Percentiles rank a stretch among this genome's conserved stretches.
Evolutionary conservation across 768 basidiomycete genomes (phyloP).

Genomic region (Tubosaeta sp.): DNA sequence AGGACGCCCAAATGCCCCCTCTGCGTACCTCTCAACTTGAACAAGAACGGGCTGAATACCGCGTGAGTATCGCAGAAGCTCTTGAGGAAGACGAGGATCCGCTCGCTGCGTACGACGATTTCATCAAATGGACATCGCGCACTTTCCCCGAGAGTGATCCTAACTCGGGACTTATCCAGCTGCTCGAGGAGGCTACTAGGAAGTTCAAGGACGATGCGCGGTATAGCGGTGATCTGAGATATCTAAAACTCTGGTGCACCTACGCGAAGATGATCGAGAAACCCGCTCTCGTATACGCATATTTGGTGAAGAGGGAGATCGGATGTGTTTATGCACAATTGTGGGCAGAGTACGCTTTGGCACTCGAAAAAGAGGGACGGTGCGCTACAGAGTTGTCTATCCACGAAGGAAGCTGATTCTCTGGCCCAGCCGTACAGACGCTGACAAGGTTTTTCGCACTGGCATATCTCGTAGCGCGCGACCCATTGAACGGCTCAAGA

Average conservation of each 20-base stretch:
- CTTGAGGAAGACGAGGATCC: slow-evolving; percentile 80
- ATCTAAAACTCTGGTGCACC: slow-evolving; percentile 87
- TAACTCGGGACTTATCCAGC: slow-evolving; percentile 67
- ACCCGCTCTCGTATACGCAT: slow-evolving; percentile 64
- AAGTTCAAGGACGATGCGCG: slow-evolving; percentile 78
- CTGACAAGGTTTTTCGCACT: slow-evolving; percentile 73
- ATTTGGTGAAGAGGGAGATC: slow-evolving; percentile 67
- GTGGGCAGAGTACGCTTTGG: slow-evolving; percentile 87
- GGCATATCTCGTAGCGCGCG: slow-evolving; percentile 81
- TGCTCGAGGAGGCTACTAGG: slow-evolving; percentile 80
- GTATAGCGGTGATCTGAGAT: slow-evolving; percentile 85
- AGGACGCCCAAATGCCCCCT: slow-evolving; percentile 19
- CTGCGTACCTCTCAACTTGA: slow-evolving; percentile 25
- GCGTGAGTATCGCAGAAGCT: slow-evolving; percentile 44
- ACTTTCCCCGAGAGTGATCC: slow-evolving; percentile 69
- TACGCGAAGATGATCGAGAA: slow-evolving; percentile 80
- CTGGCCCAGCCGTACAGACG: slow-evolving; percentile 58
- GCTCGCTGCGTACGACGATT: slow-evolving; percentile 77
- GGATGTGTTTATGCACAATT: slow-evolving; percentile 73
- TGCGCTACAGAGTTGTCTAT: slow-evolving; percentile 35
- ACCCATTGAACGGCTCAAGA: slow-evolving; percentile 81
- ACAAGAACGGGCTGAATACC: slow-evolving; percentile 31
- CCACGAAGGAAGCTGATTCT: slow-evolving; percentile 6
- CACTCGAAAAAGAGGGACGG: slow-evolving; percentile 75
- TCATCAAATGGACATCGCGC: slow-evolving; percentile 86